phyloP scores from a whole-genome alignment of 2,329 filamentous ascomycete genomes.

The Epichloe coenophiala region DNA sequence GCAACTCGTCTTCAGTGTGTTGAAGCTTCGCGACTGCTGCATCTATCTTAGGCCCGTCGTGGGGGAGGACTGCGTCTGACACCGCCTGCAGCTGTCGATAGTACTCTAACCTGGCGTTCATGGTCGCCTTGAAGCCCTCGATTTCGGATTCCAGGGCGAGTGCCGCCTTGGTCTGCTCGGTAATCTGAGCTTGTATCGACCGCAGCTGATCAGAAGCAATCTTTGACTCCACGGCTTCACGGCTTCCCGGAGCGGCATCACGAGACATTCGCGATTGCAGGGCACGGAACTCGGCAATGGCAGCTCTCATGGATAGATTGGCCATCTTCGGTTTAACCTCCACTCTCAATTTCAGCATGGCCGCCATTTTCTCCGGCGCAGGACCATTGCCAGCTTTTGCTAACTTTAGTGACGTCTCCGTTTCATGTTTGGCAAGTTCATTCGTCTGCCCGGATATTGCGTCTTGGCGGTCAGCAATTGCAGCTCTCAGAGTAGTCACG shows the following conservation, averaged over 20 bases:
- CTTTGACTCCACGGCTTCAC: slow-evolving; percentile 53
- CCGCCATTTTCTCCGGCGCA: slow-evolving; percentile 48
- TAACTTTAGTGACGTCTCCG: slow-evolving; percentile 42
- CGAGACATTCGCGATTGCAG: slow-evolving; percentile 34
- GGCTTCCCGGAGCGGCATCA: slow-evolving; percentile 14
- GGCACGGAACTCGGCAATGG: slow-evolving; percentile 56
- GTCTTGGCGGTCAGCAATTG: slow-evolving; percentile 66
- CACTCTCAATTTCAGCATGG: slow-evolving; percentile 35
- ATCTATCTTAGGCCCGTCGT: slow-evolving; percentile 50
- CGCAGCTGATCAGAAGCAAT: slow-evolving; percentile 53
- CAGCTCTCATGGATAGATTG: slow-evolving; percentile 53
- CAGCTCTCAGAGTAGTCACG: slow-evolving; percentile 61
- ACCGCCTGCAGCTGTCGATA: slow-evolving; percentile 82
- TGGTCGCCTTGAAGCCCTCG: slow-evolving; percentile 59
- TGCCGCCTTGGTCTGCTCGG: slow-evolving; percentile 35
- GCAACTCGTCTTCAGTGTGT: slow-evolving; percentile 27
- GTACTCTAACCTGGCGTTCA: slow-evolving; percentile 80
- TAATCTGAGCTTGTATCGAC: slow-evolving; percentile 40
- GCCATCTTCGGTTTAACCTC: slow-evolving; percentile 33
- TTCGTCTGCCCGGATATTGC: slow-evolving; percentile 68
- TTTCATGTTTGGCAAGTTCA: slow-evolving; percentile 59
- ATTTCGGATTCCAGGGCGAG: slow-evolving; percentile 52
- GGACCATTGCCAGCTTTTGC: slow-evolving; percentile 55
- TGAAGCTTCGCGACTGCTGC: slow-evolving; percentile 22
- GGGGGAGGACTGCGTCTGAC: slow-evolving; percentile 73